Percentiles rank a stretch among this genome's conserved stretches.
These are phyloP conservation scores for Exophiala aquamarina DNA, from an alignment of 2,329 filamentous ascomycete genomes.

Conservation along the genomic window DNA sequence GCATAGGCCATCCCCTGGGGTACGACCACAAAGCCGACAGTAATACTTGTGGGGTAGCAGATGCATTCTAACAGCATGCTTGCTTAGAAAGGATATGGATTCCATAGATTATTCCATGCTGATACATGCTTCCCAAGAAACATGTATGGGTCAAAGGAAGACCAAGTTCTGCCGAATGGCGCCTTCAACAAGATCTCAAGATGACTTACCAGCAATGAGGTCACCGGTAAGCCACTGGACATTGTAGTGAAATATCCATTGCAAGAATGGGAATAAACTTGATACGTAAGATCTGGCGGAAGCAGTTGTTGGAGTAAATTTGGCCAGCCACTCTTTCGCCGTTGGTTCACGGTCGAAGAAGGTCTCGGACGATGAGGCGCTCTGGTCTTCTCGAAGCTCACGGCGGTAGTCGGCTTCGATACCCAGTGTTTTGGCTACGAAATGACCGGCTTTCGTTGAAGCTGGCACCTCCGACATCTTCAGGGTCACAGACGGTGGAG, in stretches of 20 bases:
- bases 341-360: constrained; percentile 84
- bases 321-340: constrained; percentile 67
- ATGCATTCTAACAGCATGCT: no score
- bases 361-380: constrained; percentile 68
- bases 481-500: no score
- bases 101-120: no score
- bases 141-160: no score
- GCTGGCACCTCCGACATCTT: no score
- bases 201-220: constrained; percentile 83
- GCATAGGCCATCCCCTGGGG: constrained; percentile 97
- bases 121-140: no score
- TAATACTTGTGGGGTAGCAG: no score
- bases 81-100: no score
- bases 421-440: constrained; percentile 74
- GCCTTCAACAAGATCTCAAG: no score
- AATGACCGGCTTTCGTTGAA: constrained; percentile 64
- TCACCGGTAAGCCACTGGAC: constrained; percentile 85
- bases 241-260: constrained; percentile 92
- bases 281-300: constrained; percentile 61
- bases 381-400: constrained; percentile 55
- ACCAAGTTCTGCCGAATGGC: no score
- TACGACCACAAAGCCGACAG: constrained; percentile 78
- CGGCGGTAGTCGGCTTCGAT: constrained; percentile 74
- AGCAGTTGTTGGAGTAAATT: constrained; percentile 65
- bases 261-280: constrained; percentile 80